Conservation (phyloP, 495 filamentous ascomycete genomes). For the Penicillium paradoxum region DNA sequence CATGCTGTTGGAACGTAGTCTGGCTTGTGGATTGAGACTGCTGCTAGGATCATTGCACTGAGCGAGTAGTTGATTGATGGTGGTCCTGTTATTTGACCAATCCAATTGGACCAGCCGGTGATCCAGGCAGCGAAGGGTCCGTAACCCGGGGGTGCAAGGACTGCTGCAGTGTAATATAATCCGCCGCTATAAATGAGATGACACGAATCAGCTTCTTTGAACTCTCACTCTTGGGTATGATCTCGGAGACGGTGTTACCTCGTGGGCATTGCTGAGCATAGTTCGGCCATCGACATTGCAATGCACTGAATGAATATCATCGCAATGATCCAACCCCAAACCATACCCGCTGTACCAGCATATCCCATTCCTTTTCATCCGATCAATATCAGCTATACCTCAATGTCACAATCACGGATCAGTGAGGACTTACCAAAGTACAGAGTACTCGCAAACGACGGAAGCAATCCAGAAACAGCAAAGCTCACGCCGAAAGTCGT, state of each 20-base stretch:
- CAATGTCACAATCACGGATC: neutral
- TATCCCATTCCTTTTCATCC: constrained; percentile 60
- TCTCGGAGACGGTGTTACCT: constrained; percentile 28
- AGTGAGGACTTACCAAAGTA: constrained; percentile 51
- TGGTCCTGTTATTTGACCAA: constrained; percentile 65
- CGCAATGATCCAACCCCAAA: constrained; percentile 75
- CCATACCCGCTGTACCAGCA: constrained; percentile 76
- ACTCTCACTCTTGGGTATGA: neutral
- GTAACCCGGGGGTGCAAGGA: constrained; percentile 70
- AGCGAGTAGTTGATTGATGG: constrained; percentile 60
- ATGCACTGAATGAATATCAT: constrained; percentile 73
- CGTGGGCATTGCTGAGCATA: constrained; percentile 65
- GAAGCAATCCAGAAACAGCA: constrained; percentile 67
- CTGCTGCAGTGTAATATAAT: constrained; percentile 73
- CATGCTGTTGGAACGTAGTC: constrained; percentile 59
- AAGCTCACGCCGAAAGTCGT: constrained; percentile 77
- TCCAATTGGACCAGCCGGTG: constrained; percentile 74
- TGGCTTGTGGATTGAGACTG: constrained; percentile 63
- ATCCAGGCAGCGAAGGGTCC: constrained; percentile 73
- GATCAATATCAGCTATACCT: constrained; percentile 11
- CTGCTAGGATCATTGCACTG: constrained; percentile 69
- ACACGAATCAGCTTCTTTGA: constrained; percentile 16
- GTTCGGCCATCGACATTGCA: constrained; percentile 61
- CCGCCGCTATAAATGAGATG: constrained; percentile 49
- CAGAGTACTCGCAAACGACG: constrained; percentile 70